Evolutionary conservation across 2,329 filamentous ascomycete species (phyloP).

Genomic region (Tolypocladium cylindrosporum): DNA sequence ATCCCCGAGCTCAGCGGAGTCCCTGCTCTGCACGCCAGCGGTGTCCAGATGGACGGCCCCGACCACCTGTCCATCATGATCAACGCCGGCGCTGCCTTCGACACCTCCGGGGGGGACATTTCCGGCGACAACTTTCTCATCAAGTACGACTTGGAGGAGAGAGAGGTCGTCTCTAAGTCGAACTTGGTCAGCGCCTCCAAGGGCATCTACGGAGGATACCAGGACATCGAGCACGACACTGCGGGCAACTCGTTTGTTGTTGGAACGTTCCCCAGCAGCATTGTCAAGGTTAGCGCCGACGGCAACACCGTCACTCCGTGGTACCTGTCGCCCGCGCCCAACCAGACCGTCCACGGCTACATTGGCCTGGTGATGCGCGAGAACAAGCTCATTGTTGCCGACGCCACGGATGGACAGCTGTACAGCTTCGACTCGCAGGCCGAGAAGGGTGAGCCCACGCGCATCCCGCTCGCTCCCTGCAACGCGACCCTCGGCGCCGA

Average conservation of each 20-base stretch:
- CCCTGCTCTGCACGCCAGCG: constrained; percentile 13
- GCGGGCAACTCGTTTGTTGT: constrained; percentile 25
- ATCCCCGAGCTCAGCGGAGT: constrained; percentile 18
- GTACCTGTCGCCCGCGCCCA: constrained; percentile 1
- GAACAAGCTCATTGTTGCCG: constrained; percentile 19
- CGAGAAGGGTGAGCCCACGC: background rate
- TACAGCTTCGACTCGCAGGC: constrained; percentile 21
- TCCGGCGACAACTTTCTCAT: constrained; percentile 25
- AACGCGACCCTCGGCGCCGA: background rate
- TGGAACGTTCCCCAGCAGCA: constrained; percentile 25
- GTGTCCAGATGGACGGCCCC: constrained; percentile 22
- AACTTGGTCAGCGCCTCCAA: constrained; percentile 20
- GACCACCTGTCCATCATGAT: constrained; percentile 23
- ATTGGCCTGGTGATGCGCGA: background rate
- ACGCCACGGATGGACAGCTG: constrained; percentile 20
- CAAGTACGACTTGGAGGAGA: constrained; percentile 19
- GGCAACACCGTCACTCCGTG: constrained; percentile 16
- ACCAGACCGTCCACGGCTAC: constrained; percentile 5
- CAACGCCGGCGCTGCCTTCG: constrained; percentile 23
- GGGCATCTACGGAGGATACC: constrained; percentile 24
- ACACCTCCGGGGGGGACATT: constrained; percentile 23
- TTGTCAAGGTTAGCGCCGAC: constrained; percentile 21
- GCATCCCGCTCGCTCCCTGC: background rate
- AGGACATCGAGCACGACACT: constrained; percentile 26
- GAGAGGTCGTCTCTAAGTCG: constrained; percentile 17